Percentiles rank a stretch among this genome's conserved stretches.
These are phyloP conservation scores for Didymella lethalis DNA, from an alignment of 2,329 filamentous ascomycete species.

Conservation along the genomic window DNA sequence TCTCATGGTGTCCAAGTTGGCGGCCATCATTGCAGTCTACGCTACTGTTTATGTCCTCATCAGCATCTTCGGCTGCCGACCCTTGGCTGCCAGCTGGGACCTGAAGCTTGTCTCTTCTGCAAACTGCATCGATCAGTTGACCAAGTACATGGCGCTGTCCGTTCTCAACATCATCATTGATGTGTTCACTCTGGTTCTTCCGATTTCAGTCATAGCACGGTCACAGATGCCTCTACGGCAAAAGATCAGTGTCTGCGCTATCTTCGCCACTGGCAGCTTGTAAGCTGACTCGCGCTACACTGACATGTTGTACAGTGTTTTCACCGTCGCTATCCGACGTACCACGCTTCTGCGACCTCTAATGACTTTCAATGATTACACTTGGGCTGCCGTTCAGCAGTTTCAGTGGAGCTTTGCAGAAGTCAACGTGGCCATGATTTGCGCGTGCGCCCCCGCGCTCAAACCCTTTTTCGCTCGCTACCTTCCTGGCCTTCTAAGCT, in stretches of 20 bases:
- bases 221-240: background rate
- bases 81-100: conserved; percentile 18
- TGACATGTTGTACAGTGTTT: conserved; percentile 2
- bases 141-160: conserved; percentile 22
- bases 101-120: conserved; percentile 1
- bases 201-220: background rate
- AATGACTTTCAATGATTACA: conserved; percentile 6
- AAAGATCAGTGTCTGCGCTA: background rate
- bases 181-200: conserved; percentile 4
- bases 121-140: conserved; percentile 13
- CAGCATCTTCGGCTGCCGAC: conserved; percentile 9
- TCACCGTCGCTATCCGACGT: background rate
- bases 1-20: conserved; percentile 5
- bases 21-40: conserved; percentile 3
- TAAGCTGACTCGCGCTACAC: background rate
- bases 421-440: conserved; percentile 21
- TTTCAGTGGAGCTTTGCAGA: conserved; percentile 26
- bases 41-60: conserved; percentile 16
- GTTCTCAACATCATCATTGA: conserved; percentile 23
- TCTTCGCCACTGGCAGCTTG: conserved; percentile 6
- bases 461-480: conserved; percentile 18
- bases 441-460: conserved; percentile 15
- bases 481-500: background rate
- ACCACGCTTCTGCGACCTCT: conserved; percentile 3
- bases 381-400: conserved; percentile 22